Evolutionary conservation across 176 grass and related monocot genomes (phyloP).

Genomic region (Guadua angustifolia): DNA sequence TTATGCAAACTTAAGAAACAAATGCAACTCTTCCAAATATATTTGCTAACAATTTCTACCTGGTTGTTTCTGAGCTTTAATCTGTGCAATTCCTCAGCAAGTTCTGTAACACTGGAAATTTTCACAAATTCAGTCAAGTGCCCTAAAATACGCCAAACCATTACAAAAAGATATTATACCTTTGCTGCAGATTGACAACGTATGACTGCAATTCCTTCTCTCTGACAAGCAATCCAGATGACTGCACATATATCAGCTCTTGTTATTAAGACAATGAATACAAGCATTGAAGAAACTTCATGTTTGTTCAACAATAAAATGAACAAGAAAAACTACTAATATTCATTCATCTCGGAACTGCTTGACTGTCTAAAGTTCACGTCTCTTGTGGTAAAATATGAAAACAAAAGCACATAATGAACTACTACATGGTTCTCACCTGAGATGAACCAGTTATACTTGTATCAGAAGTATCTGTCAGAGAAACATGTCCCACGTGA

Average conservation of each 20-base stretch:
- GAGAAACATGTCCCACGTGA: conserved; percentile 31
- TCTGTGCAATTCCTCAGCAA: conserved; percentile 68
- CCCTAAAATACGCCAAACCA: conserved; percentile 15
- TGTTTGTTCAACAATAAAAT: background rate
- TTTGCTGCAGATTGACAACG: conserved; percentile 66
- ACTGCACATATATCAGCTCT: conserved; percentile 51
- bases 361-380: conserved; percentile 32
- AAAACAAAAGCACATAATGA: conserved; percentile 25
- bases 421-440: conserved; percentile 48
- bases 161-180: conserved; percentile 48
- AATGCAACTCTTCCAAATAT: conserved; percentile 37
- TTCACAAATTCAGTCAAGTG: conserved; percentile 31
- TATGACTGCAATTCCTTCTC: conserved; percentile 80
- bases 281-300: background rate
- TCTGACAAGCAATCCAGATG: conserved; percentile 45
- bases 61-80: conserved; percentile 68
- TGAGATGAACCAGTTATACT: conserved; percentile 54
- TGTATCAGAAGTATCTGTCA: conserved; percentile 55
- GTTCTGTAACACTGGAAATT: conserved; percentile 63
- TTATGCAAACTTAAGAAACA: conserved; percentile 1
- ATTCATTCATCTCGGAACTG: conserved; percentile 18
- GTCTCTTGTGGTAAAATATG: background rate
- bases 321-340: background rate
- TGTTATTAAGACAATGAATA: background rate
- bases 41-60: conserved; percentile 40